Base-by-base conservation (phyloP, 202 grass and related monocot genomes). In the Bolboschoenoplectus hybrid region DNA sequence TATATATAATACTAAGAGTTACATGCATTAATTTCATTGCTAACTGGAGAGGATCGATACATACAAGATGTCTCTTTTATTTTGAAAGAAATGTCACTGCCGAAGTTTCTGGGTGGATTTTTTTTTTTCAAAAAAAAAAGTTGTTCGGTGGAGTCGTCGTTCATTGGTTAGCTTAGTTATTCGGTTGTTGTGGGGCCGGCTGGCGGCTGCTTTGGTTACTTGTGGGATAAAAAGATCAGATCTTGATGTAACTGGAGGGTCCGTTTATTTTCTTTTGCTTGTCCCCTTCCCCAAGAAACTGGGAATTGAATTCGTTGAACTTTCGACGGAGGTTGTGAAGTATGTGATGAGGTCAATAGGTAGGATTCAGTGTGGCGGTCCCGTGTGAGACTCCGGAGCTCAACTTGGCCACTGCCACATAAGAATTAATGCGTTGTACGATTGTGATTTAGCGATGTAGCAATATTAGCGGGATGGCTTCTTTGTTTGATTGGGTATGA, bases 261-360 rank as follows among this genome's bases (percentile, higher is more conserved):
- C 74, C 17, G 19, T 64, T 63, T 82, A 7, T 7, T 49, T 49
- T 50, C 5, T 0, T 66, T 26, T 14, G 4, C 7, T 17, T 35
- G 66, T 12, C 65, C 82, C 82, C 64, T 84, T 84, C 49, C 46
- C 65, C 65, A 84, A 84, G 82, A 56, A 84, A 70, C 49, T 9
- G 46, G 82, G 41, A 69, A 84, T 84, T 84, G 1, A 39, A 83
- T 36, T 38, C 9, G 19, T 81, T 43, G 16, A 71, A 6, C 11
- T 35, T 20, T 82, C 3, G 2, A 61, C 16, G 13, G 6, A 64
- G 6, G 34, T 46, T 11, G 36, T 26, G 16, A 60, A 39, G 46
- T 63, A 62, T 47, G 20, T 64, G 20, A 13, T 16, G 41, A 4
- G 36, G 39, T 81, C 4, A 70, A 1, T n/a, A 13, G 9, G 1